Evolutionary conservation across 805 yeast genomes (phyloP).

Genomic region (Yamadazyma insecticola): DNA sequence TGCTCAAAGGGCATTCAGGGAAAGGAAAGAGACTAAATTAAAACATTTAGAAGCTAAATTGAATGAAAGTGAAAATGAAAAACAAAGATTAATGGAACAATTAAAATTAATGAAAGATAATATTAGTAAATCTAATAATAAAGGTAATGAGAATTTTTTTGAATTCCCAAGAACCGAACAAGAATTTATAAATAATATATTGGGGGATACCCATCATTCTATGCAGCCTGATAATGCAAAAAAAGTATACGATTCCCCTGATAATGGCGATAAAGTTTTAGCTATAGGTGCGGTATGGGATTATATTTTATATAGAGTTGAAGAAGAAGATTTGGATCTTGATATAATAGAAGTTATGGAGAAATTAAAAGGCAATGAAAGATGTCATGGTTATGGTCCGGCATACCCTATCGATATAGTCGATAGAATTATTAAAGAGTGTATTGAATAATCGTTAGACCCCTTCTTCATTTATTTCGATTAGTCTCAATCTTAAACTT

Average conservation of each 20-base stretch:
- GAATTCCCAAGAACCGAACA: slow-evolving; percentile 31
- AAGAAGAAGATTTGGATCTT: slow-evolving; percentile 43
- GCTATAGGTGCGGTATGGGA: slow-evolving; percentile 85
- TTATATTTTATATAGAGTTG: slow-evolving; percentile 48
- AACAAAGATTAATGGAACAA: slow-evolving; percentile 41
- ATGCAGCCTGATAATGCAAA: slow-evolving; percentile 17
- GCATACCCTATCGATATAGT: slow-evolving; percentile 49
- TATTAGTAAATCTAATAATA: slow-evolving; percentile 48
- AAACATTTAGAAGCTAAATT: slow-evolving; percentile 64
- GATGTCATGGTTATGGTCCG: slow-evolving; percentile 78
- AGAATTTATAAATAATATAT: slow-evolving; percentile 28
- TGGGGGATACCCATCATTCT: slow-evolving; percentile 20
- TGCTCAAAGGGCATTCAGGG: slow-evolving; percentile 84
- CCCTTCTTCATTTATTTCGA: too few relatives aligned
- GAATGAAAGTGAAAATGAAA: slow-evolving; percentile 52
- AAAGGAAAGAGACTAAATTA: slow-evolving; percentile 68
- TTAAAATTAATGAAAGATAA: too few relatives aligned
- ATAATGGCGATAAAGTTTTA: slow-evolving; percentile 45
- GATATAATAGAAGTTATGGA: slow-evolving; percentile 59
- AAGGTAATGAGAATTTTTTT: slow-evolving; percentile 9
- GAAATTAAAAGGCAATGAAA: slow-evolving; percentile 59
- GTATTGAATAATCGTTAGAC: too few relatives aligned
- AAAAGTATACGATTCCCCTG: slow-evolving; percentile 32
- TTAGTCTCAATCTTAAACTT: too few relatives aligned
- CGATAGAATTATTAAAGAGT: slow-evolving; percentile 28